Evolutionary conservation across 371 early-diverging fungal species (phyloP), one percentile per base, ranked within the genome.

Genomic region (Vittaforma corneae): DNA sequence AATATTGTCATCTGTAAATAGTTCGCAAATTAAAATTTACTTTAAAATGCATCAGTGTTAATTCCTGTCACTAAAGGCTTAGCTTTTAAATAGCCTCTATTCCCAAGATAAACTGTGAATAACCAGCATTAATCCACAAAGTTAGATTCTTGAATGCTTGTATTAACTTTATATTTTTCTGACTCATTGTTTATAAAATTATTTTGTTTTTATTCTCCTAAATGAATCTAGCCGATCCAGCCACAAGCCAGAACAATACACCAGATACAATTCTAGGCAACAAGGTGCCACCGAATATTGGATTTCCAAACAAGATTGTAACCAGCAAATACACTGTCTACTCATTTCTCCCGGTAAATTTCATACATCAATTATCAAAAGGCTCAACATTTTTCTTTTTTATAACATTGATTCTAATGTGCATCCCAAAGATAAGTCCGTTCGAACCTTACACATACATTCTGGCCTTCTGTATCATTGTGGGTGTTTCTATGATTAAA

Each of bases 321-420:
- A 61, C 86, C 34, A 85, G 88, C 48, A 89, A 85, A 79, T 92
- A 86, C 79, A 88, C 86, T 40, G 76, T 83, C 9, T 58, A 86
- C 28, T 84, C 85, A 0, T 95, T 93, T 77, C 56, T 95, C 50
- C 94, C 94, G 18, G 85, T 86, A 63, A 89, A 93, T 69, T 72
- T 93, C 16, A 83, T 86, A 48, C 87, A 87, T 64, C 94, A 94
- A 80, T 88, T 92, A 65, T 82, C 87, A 32, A 86, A 87, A 55
- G 82, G 88, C 1, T 90, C 89, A 66, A 94, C 93, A 74, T 52
- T 91, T 14, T 94, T 87, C 75, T 94, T 94, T 72, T 78, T 92
- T 38, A 80, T 86, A 32, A 78, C 90, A 9, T 85, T 88, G 9
- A 83, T 90, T 47, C 79, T 94, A 5, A 88, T 92, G 74, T 87